A percentile compares a stretch with the other conserved stretches of the same genome.
Evolutionary conservation across 2,329 filamentous ascomycete genomes (phyloP).

Genomic region (Tympanopsis confertula): DNA sequence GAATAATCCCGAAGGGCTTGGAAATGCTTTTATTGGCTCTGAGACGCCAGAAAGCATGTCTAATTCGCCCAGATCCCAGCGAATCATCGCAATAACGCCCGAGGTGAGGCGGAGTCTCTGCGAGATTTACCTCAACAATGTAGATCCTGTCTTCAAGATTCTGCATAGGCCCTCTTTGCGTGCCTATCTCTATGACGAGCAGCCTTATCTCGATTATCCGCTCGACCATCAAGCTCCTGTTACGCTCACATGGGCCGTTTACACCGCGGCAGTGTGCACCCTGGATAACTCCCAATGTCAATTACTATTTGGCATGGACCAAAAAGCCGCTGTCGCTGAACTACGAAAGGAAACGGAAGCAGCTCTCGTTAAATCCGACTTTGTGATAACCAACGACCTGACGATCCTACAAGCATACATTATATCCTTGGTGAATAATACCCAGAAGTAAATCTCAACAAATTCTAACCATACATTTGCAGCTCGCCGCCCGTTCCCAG

Average conservation of each 20-base stretch:
- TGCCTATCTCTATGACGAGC: constrained; percentile 11
- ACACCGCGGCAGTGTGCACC: background rate
- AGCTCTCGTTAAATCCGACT: constrained; percentile 12
- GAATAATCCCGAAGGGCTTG: background rate
- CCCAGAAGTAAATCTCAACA: background rate
- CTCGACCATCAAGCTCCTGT: background rate
- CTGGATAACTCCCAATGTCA: constrained; percentile 7
- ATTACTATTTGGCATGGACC: constrained; percentile 8
- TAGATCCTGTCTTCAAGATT: constrained; percentile 18
- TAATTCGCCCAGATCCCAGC: background rate
- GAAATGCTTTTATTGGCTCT: background rate
- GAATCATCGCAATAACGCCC: too few species aligned
- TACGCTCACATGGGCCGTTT: background rate
- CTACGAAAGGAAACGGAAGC: constrained; percentile 12
- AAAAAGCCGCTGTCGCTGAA: constrained; percentile 8
- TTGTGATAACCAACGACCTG: constrained; percentile 16
- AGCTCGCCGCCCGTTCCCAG: constrained; percentile 14
- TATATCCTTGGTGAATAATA: constrained; percentile 12
- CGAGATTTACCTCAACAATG: constrained; percentile 12
- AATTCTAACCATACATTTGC: background rate
- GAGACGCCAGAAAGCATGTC: background rate
- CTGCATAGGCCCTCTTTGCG: constrained; percentile 15
- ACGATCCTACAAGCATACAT: constrained; percentile 18
- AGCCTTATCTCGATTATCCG: constrained; percentile 16
- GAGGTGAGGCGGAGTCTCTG: constrained; percentile 7